phyloP scores from a whole-genome alignment of 768 basidiomycete species.

The Boletus reticuloceps region DNA sequence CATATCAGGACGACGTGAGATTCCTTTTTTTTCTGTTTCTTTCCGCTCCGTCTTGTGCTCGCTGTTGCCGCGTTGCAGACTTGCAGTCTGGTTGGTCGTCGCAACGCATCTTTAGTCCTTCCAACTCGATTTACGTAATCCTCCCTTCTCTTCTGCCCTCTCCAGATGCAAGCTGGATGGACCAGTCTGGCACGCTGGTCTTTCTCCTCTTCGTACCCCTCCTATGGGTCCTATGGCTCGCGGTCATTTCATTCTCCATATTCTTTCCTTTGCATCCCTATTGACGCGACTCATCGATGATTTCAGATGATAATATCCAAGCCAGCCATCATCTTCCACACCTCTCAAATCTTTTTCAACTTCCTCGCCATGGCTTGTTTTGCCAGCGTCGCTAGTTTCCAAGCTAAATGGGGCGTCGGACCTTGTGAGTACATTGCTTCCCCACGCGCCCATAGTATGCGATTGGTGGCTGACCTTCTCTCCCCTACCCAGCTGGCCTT shows the following conservation, averaged over 20 bases:
- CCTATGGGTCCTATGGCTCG: conserved; percentile 64
- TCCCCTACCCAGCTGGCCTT: conserved; percentile 63
- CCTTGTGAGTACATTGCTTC: conserved; percentile 62
- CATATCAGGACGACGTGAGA: conserved; percentile 74
- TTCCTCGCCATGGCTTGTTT: conserved; percentile 92
- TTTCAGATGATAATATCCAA: conserved; percentile 84
- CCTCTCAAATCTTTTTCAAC: conserved; percentile 85
- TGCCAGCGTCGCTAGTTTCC: conserved; percentile 85
- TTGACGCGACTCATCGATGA: conserved; percentile 16
- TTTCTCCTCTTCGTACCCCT: conserved; percentile 67
- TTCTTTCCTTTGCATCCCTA: conserved; percentile 1
- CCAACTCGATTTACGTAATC: conserved; percentile 34
- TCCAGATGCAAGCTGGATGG: conserved; percentile 33
- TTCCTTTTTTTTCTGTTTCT: neutral
- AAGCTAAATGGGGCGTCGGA: conserved; percentile 79
- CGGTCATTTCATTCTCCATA: conserved; percentile 44
- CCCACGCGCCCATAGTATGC: neutral
- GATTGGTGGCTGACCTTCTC: conserved; percentile 15
- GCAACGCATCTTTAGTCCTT: conserved; percentile 25
- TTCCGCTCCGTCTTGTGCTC: neutral
- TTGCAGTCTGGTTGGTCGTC: conserved; percentile 16
- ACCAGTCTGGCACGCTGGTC: conserved; percentile 48
- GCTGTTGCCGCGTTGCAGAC: conserved; percentile 15
- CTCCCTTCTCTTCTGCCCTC: conserved; percentile 21
- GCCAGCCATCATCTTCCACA: conserved; percentile 72